phyloP scores from a whole-genome alignment of 257 asterid species.

The Nicotiana tomentosiformis region DNA sequence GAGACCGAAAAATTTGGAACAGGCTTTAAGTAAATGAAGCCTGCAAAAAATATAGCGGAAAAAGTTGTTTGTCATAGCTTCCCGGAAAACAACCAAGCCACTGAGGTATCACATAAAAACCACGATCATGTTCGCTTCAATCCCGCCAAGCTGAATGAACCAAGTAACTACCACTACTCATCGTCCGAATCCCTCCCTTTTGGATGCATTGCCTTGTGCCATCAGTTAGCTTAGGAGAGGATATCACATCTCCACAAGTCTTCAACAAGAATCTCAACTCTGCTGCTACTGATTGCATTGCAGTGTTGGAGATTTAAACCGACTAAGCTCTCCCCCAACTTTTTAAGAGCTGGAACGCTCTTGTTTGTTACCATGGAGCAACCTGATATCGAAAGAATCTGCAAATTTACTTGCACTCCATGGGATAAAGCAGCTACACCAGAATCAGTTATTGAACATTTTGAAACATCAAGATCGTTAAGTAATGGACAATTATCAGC shows the following conservation, averaged over 20 bases:
- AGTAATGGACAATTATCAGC: conserved; percentile 55
- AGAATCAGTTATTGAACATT: conserved; percentile 58
- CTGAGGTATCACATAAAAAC: conserved; percentile 22
- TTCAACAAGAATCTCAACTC: conserved; percentile 54
- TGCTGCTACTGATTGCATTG: conserved; percentile 48
- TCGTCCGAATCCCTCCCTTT: not conserved
- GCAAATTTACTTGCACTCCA: conserved; percentile 55
- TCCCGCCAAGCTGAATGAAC: not conserved
- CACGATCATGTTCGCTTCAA: not conserved
- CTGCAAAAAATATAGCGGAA: conserved; percentile 40
- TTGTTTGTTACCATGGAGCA: conserved; percentile 63
- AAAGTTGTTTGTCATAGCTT: conserved; percentile 30
- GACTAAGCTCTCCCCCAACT: conserved; percentile 48
- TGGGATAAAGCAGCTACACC: conserved; percentile 58
- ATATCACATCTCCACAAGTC: conserved; percentile 82
- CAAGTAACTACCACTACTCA: not conserved
- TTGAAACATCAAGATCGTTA: conserved; percentile 70
- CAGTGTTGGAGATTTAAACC: conserved; percentile 80
- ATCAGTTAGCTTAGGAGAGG: conserved; percentile 38
- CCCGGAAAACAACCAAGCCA: conserved; percentile 52
- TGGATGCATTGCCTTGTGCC: conserved; percentile 1
- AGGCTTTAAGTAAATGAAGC: conserved; percentile 34
- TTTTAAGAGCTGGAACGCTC: conserved; percentile 53
- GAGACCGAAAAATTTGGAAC: conserved; percentile 28
- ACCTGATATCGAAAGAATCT: conserved; percentile 69